phyloP scores from a whole-genome alignment of 2,329 filamentous ascomycete species.

The Pleomassaria siparia region DNA sequence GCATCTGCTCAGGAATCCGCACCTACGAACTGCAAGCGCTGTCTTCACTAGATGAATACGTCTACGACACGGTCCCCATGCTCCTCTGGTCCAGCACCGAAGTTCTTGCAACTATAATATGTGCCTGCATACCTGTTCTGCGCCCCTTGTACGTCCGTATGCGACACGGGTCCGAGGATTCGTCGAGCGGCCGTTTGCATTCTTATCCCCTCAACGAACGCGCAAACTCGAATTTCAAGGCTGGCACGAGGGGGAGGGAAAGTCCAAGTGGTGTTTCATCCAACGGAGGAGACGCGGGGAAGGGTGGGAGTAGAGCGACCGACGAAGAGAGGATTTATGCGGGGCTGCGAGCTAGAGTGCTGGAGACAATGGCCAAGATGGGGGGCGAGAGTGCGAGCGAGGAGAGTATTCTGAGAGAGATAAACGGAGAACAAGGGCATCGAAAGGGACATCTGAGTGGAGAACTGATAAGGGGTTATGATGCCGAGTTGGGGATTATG shows the following conservation, averaged over 20 bases:
- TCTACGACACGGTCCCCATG: slow-evolving; percentile 34
- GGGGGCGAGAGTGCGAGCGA: slow-evolving; percentile 25
- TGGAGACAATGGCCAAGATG: slow-evolving; percentile 23
- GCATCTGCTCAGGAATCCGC: slow-evolving; percentile 34
- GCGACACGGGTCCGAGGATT: slow-evolving; percentile 17
- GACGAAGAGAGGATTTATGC: slow-evolving; percentile 20
- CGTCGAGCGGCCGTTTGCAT: not conserved
- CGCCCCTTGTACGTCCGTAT: slow-evolving; percentile 45
- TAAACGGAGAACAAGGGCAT: too few species aligned
- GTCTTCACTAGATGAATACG: slow-evolving; percentile 31
- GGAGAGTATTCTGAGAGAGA: slow-evolving; percentile 28
- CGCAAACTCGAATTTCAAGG: not conserved
- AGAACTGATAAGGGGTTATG: not conserved
- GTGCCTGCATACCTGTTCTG: slow-evolving; percentile 54
- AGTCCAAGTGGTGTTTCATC: not conserved
- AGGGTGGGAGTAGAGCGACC: slow-evolving; percentile 16
- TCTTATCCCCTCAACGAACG: not conserved
- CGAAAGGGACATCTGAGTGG: not conserved
- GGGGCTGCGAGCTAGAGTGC: slow-evolving; percentile 17
- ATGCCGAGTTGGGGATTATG: slow-evolving; percentile 1
- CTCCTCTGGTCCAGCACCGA: slow-evolving; percentile 40
- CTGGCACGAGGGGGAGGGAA: not conserved
- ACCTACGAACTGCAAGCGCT: slow-evolving; percentile 32
- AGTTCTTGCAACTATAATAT: slow-evolving; percentile 52
- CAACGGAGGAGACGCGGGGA: not conserved